Percentiles rank a stretch among this genome's conserved stretches.
Evolutionary conservation across 2,329 filamentous ascomycete species (phyloP).

Genomic region (Colletotrichum gloeosporioides): DNA sequence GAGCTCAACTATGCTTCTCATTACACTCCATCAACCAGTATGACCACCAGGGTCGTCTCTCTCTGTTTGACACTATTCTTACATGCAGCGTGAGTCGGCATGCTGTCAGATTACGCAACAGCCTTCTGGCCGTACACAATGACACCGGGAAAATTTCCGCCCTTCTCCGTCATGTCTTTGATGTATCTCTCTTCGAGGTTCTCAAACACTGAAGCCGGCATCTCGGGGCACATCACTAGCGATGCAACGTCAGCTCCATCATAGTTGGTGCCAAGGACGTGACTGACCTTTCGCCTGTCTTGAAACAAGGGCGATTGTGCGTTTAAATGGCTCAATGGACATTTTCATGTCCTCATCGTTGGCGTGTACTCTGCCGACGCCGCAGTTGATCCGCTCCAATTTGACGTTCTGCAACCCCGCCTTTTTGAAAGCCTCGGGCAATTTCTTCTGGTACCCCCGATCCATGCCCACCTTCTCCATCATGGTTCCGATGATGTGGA

Average conservation of each 20-base stretch:
- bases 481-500: not conserved
- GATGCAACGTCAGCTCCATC: not conserved
- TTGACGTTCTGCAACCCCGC: slow-evolving; percentile 10
- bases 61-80: not conserved
- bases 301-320: not conserved
- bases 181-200: slow-evolving; percentile 4
- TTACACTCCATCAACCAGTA: not conserved
- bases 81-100: not conserved
- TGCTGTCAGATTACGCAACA: not conserved
- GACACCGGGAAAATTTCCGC: not conserved
- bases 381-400: not conserved
- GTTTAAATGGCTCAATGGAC: not conserved
- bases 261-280: no score
- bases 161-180: slow-evolving; percentile 14
- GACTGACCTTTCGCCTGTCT: not conserved
- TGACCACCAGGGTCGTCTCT: not conserved
- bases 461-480: slow-evolving; percentile 7
- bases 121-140: not conserved
- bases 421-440: not conserved
- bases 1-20: accelerated
- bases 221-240: not conserved
- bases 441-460: not conserved
- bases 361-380: not conserved
- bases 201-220: not conserved
- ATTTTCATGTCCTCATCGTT: not conserved